Base-by-base conservation (phyloP, 169 alveolate species). In the Theileria orientalis region DNA sequence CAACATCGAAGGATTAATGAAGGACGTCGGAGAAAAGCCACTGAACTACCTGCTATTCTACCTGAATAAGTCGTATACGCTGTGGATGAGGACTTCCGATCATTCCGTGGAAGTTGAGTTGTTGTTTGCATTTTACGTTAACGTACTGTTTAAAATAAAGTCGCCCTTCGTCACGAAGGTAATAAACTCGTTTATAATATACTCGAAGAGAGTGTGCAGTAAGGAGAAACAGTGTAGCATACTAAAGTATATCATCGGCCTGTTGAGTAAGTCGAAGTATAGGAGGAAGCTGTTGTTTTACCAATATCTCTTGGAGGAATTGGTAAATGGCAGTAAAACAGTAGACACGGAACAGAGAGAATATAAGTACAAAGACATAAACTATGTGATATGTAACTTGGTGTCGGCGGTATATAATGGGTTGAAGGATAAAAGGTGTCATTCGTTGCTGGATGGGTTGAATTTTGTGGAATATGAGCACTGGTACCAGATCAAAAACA, bases 251-350 rank as follows among this genome's bases (percentile, higher is more conserved):
- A 27, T 27, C 19, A 27, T 54, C 3, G 37, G n/a, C 33, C 33
- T 54, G 33, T 3, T 27, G 2, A 7, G n/a, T 2, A 54, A 54
- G 2, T 13, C 63, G n/a, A 54, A 27, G 35, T 54, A 23, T 54
- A 54, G n/a, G n/a, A 8, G 63, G 35, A 54, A 54, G 33, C 13
- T 27, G 11, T n/a, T 13, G 37, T 54, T 54, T 7, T 54, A 13
- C 33, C 32, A 13, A 27, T 23, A 2, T 7, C 33, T 54, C 8
- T 2, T 54, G 63, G 9, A 49, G 23, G 19, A 49, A n/a, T 49
- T 54, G 60, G 60, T 41, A 41, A 49, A 49, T 49, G 35, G 63
- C 32, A 54, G 60, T 49, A 7, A 49, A 49, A 49, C 8, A n/a
- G 60, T 19, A 9, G 60, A 49, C 30, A 37, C 9, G 44, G 9